Evolutionary conservation across 1,284 basidiomycete genomes (phyloP).

Genomic region (Butyriboletus appendiculatus): DNA sequence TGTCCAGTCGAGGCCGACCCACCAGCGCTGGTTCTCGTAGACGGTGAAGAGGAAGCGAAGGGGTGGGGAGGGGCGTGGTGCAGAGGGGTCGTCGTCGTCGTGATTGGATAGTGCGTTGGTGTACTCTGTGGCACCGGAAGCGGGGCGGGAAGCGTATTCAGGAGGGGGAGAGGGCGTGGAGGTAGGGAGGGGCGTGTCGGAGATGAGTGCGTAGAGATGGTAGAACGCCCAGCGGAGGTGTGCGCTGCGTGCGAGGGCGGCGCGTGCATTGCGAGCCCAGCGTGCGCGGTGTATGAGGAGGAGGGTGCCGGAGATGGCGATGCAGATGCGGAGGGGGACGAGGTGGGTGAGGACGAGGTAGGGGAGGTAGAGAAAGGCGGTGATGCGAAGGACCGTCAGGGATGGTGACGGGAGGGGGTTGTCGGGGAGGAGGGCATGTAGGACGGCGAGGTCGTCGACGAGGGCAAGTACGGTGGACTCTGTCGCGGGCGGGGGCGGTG

Average conservation of each 20-base stretch:
- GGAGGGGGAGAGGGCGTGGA: conserved; percentile 34
- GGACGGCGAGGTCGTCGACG: conserved; percentile 55
- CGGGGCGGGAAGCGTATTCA: conserved; percentile 35
- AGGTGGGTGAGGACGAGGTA: conserved; percentile 59
- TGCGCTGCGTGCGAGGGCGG: conserved; percentile 62
- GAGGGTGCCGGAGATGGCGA: conserved; percentile 61
- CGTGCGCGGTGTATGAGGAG: conserved; percentile 65
- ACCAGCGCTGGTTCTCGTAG: conserved; percentile 96
- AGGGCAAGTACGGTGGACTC: conserved; percentile 62
- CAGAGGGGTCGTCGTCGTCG: conserved; percentile 14
- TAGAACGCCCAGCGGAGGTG: conserved; percentile 63
- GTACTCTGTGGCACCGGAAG: conserved; percentile 29
- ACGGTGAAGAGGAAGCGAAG: conserved; percentile 85
- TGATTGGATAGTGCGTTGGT: conserved; percentile 25
- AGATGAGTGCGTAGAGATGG: conserved; percentile 47
- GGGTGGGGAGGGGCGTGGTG: conserved; percentile 29
- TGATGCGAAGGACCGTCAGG: conserved; percentile 45
- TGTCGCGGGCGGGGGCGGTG: conserved; percentile 46
- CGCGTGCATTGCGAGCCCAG: conserved; percentile 57
- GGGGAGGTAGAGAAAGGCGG: conserved; percentile 54
- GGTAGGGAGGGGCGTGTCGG: conserved; percentile 53
- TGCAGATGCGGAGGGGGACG: conserved; percentile 57
- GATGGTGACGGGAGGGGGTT: conserved; percentile 38
- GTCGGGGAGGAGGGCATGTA: conserved; percentile 55
- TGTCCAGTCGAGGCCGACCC: conserved; percentile 91